Base-by-base conservation (phyloP, 805 yeast genomes). In the Cyberlindnera saturnus region DNA sequence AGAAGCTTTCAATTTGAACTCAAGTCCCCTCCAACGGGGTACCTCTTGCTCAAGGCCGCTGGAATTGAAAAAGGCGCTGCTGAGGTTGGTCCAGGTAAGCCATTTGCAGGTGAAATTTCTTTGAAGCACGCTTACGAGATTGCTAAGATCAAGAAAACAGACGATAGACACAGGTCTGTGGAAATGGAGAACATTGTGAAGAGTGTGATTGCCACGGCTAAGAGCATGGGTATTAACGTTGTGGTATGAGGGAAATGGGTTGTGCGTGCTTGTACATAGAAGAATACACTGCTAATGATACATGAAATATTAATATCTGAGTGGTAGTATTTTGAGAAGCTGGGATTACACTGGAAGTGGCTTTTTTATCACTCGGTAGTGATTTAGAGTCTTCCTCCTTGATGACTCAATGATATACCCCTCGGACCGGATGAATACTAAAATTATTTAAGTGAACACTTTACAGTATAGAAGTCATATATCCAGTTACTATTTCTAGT, bases 51-150 rank as follows among this genome's bases (percentile, higher is more conserved):
- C 65, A 82, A 86, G 58, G 95, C 96, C 6, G 88, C 91, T 9
- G 85, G 85, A 2, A 68, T 82, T 14, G 75, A 71, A 20, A 87
- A 91, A 63, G 99, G 99, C 15, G 77, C 87, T 18, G 84, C 79
- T 19, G 73, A 71, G 47, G 61, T 57, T 42, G 61, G 61, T 3
- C 75, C 82, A 15, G 82, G 86, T 10, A 79, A 80, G 51, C 66
- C 68, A 18, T 63, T 50, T 47, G 81, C 80, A 15, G 97, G 96
- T 17, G 71, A 67, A 46, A 63, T 79, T 32, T 79, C 90, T 15
- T 73, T 93, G 56, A 93, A 93, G 64, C 98, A 93, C 61, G 75
- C 89, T 26, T 93, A 87, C 61, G 98, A 91, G 67, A 86, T 93
- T 55, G 98, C 99, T 32, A 84, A 88, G 67, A 83, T 93, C 53